These are phyloP conservation scores for Penicillium rolfsii DNA, from an alignment of 2,329 filamentous ascomycete species.

Conservation along the genomic window DNA sequence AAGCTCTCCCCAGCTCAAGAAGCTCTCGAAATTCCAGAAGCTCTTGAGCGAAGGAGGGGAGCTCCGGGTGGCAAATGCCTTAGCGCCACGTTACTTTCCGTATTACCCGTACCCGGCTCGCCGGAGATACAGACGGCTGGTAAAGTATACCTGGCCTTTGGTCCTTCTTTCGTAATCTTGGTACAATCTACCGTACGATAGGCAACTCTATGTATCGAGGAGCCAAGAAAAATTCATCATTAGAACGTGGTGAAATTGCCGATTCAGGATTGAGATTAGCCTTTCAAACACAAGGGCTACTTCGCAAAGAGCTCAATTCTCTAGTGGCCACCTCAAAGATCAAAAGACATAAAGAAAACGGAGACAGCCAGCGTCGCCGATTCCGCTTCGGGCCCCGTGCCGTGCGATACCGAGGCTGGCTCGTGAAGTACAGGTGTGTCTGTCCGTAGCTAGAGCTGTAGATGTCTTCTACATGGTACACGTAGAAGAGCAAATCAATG, in stretches of 20 bases:
- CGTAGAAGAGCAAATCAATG: background rate
- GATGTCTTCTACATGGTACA: background rate
- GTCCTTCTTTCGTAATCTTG: too few relatives aligned
- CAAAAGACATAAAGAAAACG: background rate
- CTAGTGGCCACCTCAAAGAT: background rate
- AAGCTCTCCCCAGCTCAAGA: conserved; percentile 27
- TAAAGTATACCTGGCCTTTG: background rate
- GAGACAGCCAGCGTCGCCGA: background rate
- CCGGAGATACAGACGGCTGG: background rate
- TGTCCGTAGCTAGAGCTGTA: background rate
- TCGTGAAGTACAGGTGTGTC: background rate
- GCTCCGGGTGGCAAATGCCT: conserved; percentile 29
- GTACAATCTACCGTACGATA: background rate
- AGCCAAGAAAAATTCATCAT: background rate
- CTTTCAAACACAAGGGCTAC: background rate
- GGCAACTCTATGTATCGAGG: background rate
- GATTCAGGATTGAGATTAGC: background rate
- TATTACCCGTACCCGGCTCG: conserved; percentile 3
- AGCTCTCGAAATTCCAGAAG: conserved; percentile 24
- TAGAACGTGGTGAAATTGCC: background rate
- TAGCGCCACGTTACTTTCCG: conserved; percentile 23
- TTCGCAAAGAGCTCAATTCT: background rate
- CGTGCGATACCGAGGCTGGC: conserved; percentile 8
- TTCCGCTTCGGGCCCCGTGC: conserved; percentile 3
- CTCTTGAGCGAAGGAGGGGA: conserved; percentile 26